These are phyloP conservation scores for Quercus alba DNA, from an alignment of 306 rosid genomes.

Conservation along the genomic window DNA sequence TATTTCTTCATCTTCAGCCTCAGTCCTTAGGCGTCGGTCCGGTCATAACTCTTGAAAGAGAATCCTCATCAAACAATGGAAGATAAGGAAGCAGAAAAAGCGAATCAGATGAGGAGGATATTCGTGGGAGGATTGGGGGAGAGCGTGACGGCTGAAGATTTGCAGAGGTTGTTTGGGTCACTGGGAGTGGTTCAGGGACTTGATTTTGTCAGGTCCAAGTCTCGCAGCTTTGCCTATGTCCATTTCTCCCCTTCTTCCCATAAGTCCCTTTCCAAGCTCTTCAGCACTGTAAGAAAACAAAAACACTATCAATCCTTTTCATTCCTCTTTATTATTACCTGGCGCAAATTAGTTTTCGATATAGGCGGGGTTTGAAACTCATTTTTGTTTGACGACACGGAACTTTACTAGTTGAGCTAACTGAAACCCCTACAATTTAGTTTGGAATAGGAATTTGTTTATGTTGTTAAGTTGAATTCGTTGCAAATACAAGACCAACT, in stretches of 20 bases:
- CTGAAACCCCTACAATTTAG: background rate
- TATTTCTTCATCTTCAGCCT: too few species aligned
- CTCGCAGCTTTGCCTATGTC: slow-evolving; percentile 77
- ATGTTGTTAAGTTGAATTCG: background rate
- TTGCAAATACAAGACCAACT: background rate
- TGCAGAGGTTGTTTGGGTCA: slow-evolving; percentile 43
- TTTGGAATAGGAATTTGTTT: background rate
- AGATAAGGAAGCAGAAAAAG: background rate
- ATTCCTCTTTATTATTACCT: background rate
- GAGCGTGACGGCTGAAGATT: slow-evolving; percentile 49
- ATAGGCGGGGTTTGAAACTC: accelerated
- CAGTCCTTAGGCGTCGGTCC: too few species aligned
- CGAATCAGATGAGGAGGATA: slow-evolving; percentile 30
- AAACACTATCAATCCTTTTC: background rate
- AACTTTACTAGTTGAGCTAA: too few species aligned
- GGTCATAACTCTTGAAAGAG: too few species aligned
- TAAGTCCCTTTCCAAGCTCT: slow-evolving; percentile 73
- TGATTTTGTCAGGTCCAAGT: slow-evolving; percentile 66
- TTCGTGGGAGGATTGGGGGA: slow-evolving; percentile 78
- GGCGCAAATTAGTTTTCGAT: accelerated
- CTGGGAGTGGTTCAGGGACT: slow-evolving; percentile 49
- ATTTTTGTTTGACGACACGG: too few species aligned
- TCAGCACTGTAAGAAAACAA: slow-evolving; percentile 29
- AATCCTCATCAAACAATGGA: background rate
- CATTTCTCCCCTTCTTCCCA: slow-evolving; percentile 53